These are phyloP conservation scores for Cladochytrium replicatum DNA, from an alignment of 192 early-diverging fungal genomes.

Conservation along the genomic window DNA sequence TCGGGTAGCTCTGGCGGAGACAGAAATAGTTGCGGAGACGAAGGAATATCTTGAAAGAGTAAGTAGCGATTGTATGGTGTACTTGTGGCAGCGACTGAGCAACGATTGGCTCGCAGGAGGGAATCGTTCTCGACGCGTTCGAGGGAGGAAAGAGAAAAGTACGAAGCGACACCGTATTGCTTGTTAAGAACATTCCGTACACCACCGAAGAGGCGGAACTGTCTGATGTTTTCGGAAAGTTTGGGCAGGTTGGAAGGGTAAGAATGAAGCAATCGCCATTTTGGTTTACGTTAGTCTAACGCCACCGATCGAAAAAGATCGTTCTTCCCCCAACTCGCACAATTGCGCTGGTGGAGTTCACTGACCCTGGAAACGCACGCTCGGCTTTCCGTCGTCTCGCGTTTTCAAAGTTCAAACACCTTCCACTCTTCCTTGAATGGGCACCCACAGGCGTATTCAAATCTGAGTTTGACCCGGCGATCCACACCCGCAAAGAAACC, in stretches of 20 bases:
- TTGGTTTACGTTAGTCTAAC: conserved; percentile 4
- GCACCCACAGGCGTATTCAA: conserved; percentile 79
- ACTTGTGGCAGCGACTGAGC: not conserved
- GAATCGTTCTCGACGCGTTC: conserved; percentile 74
- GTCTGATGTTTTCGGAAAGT: conserved; percentile 67
- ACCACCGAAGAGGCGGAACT: conserved; percentile 76
- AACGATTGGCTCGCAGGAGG: conserved; percentile 41
- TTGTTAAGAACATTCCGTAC: conserved; percentile 93
- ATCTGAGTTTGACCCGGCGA: conserved; percentile 36
- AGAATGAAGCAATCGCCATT: no score
- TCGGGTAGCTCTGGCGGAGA: conserved; percentile 93
- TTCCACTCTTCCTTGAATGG: conserved; percentile 88
- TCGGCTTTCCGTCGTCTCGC: conserved; percentile 80
- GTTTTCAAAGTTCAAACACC: conserved; percentile 83
- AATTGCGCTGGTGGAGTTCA: conserved; percentile 88
- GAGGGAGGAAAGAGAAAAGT: conserved; percentile 43
- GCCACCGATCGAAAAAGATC: conserved; percentile 20
- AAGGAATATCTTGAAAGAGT: conserved; percentile 78
- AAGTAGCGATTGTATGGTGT: conserved; percentile 9
- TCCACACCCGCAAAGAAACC: conserved; percentile 7
- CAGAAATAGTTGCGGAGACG: conserved; percentile 88
- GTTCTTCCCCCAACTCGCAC: conserved; percentile 86
- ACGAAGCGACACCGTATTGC: conserved; percentile 78
- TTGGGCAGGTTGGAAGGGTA: conserved; percentile 83
- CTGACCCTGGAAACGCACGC: conserved; percentile 82